Evolutionary conservation across 495 filamentous ascomycete genomes (phyloP).

Genomic region (Corynascus novoguineensis): DNA sequence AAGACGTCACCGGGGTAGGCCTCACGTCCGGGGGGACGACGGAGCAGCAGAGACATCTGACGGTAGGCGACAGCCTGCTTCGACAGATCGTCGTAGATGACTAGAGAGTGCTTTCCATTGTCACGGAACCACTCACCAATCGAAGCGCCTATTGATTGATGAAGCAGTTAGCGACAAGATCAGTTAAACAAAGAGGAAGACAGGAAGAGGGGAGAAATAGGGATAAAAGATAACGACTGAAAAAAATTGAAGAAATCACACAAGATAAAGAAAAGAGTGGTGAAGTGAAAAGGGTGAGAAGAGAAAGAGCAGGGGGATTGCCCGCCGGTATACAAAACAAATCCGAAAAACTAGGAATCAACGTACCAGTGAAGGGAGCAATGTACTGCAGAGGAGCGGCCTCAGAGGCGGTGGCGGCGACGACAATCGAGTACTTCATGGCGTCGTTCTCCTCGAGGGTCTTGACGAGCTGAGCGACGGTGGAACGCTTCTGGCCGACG

Average conservation of each 20-base stretch:
- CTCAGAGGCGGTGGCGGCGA: conserved; percentile 97
- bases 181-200: background rate
- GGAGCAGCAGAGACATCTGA: conserved; percentile 98
- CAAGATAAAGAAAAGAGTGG: background rate
- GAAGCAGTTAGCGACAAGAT: background rate
- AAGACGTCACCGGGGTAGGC: conserved; percentile 99
- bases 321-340: too few relatives aligned
- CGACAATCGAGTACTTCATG: conserved; percentile 96
- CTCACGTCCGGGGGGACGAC: conserved; percentile 99
- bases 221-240: background rate
- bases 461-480: conserved; percentile 97
- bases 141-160: conserved; percentile 36
- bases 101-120: conserved; percentile 83
- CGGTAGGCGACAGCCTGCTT: conserved; percentile 99
- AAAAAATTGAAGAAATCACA: background rate
- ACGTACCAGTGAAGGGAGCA: conserved; percentile 73
- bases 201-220: background rate
- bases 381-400: conserved; percentile 90
- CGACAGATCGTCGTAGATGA: conserved; percentile 94
- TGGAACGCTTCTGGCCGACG: conserved; percentile 98
- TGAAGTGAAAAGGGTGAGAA: background rate
- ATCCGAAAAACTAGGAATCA: background rate
- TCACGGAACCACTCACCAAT: conserved; percentile 90
- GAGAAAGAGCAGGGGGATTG: background rate
- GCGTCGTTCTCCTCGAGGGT: conserved; percentile 99